Evolutionary conservation across 257 asterid species (phyloP), one percentile per base, ranked within the genome.

Genomic region (Capsicum rhomboideum): DNA sequence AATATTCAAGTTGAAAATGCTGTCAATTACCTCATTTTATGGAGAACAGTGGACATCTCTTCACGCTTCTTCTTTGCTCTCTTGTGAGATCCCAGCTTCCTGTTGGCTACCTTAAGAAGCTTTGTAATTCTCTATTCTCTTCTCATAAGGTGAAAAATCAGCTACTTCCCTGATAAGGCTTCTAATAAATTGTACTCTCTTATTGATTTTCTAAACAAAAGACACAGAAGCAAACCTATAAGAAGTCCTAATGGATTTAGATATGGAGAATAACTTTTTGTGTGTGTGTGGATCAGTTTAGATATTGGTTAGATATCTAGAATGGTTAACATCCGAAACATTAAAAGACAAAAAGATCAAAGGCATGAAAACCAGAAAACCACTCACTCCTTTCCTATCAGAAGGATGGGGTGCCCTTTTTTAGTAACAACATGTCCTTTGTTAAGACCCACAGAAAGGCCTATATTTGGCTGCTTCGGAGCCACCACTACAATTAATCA

Each of bases 361-460:
- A 40, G 59, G 21, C 49, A 37, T 14, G 40, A 23, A 42, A 54
- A 21, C 12, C 4, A 26, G 10, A 58, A 53, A 21, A 40, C 37
- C 16, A 69, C 80, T 90, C 82, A 90, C 91, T 88, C 92, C 91
- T 84, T 91, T 91, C 26, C 94, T 84, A 56, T 86, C 91, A 56
- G 93, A 89, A 83, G 94, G 94, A 16, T 91, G 89, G 44, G 93
- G 91, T 46, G 89, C 91, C 81, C 94, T 86, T 90, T 91, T 90
- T 85, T 89, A 68, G 94, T 91, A 79, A 85, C 86, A 23, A 89
- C 80, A 84, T 90, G 93, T 21, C 94, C 94, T 84, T 84, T 90
- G 88, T 91, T 91, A 84, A 91, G 89, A 49, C 94, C 92, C 58
- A 88, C 94, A 79, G 80, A 86, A 66, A 91, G 87, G 61, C 94